Evolutionary conservation across 805 yeast genomes (phyloP), one percentile per base, ranked within the genome.

Genomic region (Ogataea zsoltii): DNA sequence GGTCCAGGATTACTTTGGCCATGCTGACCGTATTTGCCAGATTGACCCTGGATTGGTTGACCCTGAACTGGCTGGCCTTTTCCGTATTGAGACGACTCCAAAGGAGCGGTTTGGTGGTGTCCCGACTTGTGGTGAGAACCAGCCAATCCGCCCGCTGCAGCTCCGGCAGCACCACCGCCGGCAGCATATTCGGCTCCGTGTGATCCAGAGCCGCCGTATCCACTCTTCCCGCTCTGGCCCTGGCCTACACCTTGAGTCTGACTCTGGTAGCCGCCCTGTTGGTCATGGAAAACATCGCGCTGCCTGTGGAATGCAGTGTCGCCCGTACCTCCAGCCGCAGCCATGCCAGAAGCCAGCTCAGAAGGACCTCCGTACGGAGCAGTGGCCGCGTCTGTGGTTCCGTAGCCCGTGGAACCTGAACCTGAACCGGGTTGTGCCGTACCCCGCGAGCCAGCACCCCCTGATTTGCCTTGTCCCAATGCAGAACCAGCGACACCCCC

Each of bases 241-340:
- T 13, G 4, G 15, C 13, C 31, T 9, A 29, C 15, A 29, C 15
- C 15, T 29, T 29, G n/a, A n/a, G 4, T 13, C 31, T n/a, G 31
- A 11, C 31, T 28, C 11, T 11, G 31, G n/a, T 17, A 12, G 23
- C 36, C 36, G 13, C 26, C 14, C 16, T 34, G 12, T 13, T 37
- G 21, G 25, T 16, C 18, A 11, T 16, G 11, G 18, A 9, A 15
- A n/a, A 31, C 18, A 4, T 31, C 12, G 5, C 7, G 16, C 18
- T 31, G 15, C 15, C 33, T 25, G 33, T 32, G 23, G 16, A 10
- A 25, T 7, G 44, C 44, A 3, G 44, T 12, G 26, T 38, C 28
- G 34, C 42, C 42, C 12, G 35, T 38, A 2, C 42, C 42, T 7
- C 35, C 42, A 19, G 42, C 42, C 9, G 42, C 42, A 18, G 42